Evolutionary conservation across 2,329 filamentous ascomycete species (phyloP).

Genomic region (Pezizomycotina sp.): DNA sequence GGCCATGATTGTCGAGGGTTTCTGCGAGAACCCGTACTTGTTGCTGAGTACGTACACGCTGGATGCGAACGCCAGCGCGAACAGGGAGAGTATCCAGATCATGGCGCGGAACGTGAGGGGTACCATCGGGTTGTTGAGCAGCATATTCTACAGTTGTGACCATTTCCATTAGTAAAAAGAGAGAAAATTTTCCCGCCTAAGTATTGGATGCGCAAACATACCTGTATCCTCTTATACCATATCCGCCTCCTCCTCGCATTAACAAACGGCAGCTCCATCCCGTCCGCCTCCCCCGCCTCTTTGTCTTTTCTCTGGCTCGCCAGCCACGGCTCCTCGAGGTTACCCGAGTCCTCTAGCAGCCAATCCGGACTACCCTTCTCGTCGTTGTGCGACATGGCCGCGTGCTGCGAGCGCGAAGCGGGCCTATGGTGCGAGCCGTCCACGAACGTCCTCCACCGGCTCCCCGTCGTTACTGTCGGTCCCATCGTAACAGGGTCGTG

Average conservation of each 20-base stretch:
- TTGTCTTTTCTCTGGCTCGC: conserved; percentile 35
- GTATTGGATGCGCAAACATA: conserved; percentile 10
- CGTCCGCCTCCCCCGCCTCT: conserved; percentile 35
- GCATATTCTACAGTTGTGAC: too few species aligned
- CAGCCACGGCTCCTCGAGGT: conserved; percentile 33
- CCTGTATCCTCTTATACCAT: conserved; percentile 44
- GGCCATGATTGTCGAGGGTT: conserved; percentile 69
- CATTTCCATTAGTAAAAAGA: too few species aligned
- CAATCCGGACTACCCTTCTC: conserved; percentile 31
- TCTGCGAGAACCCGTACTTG: conserved; percentile 37
- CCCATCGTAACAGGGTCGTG: conserved; percentile 24
- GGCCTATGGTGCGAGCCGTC: conserved; percentile 23
- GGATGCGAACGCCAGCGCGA: conserved; percentile 62
- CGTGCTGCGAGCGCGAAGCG: too few species aligned
- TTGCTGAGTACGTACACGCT: conserved; percentile 51
- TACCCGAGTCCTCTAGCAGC: conserved; percentile 27
- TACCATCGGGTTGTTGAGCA: conserved; percentile 69
- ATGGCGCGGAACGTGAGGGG: conserved; percentile 68
- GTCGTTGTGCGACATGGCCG: conserved; percentile 26
- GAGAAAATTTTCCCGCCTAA: too few species aligned
- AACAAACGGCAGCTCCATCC: conserved; percentile 32
- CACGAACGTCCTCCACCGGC: conserved; percentile 25
- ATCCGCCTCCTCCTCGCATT: conserved; percentile 35
- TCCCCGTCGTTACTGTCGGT: conserved; percentile 21
- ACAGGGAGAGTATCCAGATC: conserved; percentile 65